Evolutionary conservation across 305 asterid genomes (phyloP).

Genomic region (Lippia alba): DNA sequence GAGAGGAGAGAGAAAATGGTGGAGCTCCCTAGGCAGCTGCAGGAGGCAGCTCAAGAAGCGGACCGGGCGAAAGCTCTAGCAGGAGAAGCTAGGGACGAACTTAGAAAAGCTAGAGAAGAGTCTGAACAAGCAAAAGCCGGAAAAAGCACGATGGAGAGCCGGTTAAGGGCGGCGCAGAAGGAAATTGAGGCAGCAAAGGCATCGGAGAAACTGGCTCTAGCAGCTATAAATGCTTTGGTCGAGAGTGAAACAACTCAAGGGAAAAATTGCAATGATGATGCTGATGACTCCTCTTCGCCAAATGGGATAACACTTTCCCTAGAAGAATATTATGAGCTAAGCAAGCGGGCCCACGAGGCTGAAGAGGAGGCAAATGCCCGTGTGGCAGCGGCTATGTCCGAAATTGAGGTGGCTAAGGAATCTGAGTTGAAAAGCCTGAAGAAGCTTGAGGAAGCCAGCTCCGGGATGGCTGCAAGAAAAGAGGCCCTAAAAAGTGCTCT

Average conservation of each 20-base stretch:
- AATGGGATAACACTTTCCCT: conserved; percentile 69
- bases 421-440: conserved; percentile 68
- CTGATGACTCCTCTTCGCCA: conserved; percentile 37
- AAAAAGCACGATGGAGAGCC: conserved; percentile 64
- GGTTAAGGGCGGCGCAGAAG: conserved; percentile 77
- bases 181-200: conserved; percentile 95
- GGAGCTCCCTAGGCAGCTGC: conserved; percentile 75
- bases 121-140: conserved; percentile 81
- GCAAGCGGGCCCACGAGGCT: conserved; percentile 87
- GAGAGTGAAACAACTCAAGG: conserved; percentile 76
- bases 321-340: conserved; percentile 89
- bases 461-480: conserved; percentile 58
- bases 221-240: conserved; percentile 73
- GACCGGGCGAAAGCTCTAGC: conserved; percentile 64
- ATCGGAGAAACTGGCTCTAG: conserved; percentile 85
- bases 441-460: conserved; percentile 71
- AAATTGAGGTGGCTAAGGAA: conserved; percentile 86
- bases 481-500: conserved; percentile 60
- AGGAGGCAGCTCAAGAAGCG: conserved; percentile 72
- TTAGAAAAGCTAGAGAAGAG: conserved; percentile 77
- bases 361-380: conserved; percentile 81
- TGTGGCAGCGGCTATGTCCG: conserved; percentile 68
- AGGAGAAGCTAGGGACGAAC: conserved; percentile 62
- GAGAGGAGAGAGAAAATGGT: conserved; percentile 75
- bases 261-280: conserved; percentile 39